Evolutionary conservation across 2,329 filamentous ascomycete species (phyloP), one percentile per base, ranked within the genome.

Genomic region (Lachnellula cervina): DNA sequence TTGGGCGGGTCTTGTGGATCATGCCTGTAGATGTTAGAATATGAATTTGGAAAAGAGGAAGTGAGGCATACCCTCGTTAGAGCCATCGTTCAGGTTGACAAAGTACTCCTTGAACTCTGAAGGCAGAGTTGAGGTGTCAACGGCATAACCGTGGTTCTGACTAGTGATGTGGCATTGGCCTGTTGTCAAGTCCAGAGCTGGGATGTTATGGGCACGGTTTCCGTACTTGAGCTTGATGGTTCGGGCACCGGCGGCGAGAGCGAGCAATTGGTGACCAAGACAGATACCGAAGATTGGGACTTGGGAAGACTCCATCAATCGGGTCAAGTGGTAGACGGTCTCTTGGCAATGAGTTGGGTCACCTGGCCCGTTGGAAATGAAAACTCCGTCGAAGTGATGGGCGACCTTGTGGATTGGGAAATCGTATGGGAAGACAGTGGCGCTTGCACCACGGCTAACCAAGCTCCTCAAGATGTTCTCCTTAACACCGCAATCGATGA

Each of bases 221-320:
- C 94, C 94, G 74, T 97, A 99, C 83, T 97, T 97, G 75, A 99
- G 84, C 83, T 97, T 97, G 77, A 95, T 87, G 59, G 94, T 97
- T 67, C 84, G 82, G 53, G 90, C 94, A 61, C 94, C 94, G 57
- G 88, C 82, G 49, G 94, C 91, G 65, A 97, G 83, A 62, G 92
- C 93, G 56, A 99, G 81, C 52, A 99, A 86, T 80, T 99, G 94
- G 76, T 99, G 94, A 62, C 94, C 94, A 64, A 99, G 84, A 73
- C 94, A 99, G 70, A 99, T 97, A 67, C 94, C 94, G 86, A 99
- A 95, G 75, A 99, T 86, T 57, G 94, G 94, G 35, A 96, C 82
- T 66, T 91, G 86, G 48, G 90, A 96, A 23, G 84, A 86, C 73
- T 96, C 89, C 83, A 99, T 97, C 68, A 99, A 77, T 68, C 90